Base-by-base conservation (phyloP, 192 early-diverging fungal genomes). In the Coemansia sp. region DNA sequence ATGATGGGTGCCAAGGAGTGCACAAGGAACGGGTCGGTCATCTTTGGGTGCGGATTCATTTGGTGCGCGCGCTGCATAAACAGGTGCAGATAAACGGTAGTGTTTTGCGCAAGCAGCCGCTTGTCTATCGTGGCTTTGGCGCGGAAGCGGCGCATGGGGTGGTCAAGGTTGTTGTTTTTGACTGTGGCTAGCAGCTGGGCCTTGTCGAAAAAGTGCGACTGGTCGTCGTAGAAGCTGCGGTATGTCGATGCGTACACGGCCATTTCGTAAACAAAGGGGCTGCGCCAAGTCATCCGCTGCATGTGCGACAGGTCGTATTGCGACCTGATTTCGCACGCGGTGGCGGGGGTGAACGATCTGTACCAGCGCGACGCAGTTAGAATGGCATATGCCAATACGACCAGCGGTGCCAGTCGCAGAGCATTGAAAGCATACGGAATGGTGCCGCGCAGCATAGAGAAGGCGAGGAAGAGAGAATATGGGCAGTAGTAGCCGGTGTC, bases 51-150 rank as follows among this genome's bases (percentile, higher is more conserved):
- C 42, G 53, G 53, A 0, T 41, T 22, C 51, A 53, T 53, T 32
- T 30, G 13, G 17, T 40, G 39, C 0, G 51, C 6, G 13, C 36
- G 20, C 15, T 53, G 51, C 51, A 43, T 43, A 34, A 53, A 42
- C 39, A 53, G 25, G 14, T 53, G 51, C 51, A 53, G 40, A 30
- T 53, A 53, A n/a, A n/a, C n/a, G n/a, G n/a, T n/a, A n/a, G n/a
- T n/a, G 28, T 32, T 36, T 24, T 35, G 8, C 5, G 27, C 6
- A 19, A 4, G 15, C 27, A 1, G 7, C 29, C 9, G 3, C 22
- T 44, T n/a, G n/a, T n/a, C n/a, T n/a, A n/a, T n/a, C n/a, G n/a
- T n/a, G n/a, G n/a, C n/a, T n/a, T n/a, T n/a, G n/a, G n/a, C n/a
- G n/a, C n/a, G n/a, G n/a, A n/a, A n/a, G n/a, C n/a, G n/a, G n/a